Percentiles rank a stretch among this genome's conserved stretches.
Evolutionary conservation across 2,329 filamentous ascomycete genomes (phyloP).

Genomic region (Sporothrix variecibatus): DNA sequence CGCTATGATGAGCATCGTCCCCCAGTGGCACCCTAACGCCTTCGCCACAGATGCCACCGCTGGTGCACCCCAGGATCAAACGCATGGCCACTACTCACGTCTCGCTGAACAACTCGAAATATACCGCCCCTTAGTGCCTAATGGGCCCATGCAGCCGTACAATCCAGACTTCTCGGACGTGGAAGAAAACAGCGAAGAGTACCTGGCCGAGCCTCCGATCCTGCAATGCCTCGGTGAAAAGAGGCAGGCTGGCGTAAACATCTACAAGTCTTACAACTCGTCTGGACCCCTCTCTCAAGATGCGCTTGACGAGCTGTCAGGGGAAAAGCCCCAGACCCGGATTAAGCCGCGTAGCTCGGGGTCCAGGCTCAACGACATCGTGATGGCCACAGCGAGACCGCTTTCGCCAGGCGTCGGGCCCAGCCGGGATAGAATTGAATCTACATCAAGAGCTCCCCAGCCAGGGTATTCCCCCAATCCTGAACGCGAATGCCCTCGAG

Average conservation of each 20-base stretch:
- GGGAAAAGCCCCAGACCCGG: neutral
- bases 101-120: neutral
- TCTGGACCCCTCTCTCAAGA: neutral
- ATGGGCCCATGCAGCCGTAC: neutral
- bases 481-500: neutral
- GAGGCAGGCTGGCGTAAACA: neutral
- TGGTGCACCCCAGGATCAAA: neutral
- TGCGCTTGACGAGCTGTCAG: neutral
- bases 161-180: neutral
- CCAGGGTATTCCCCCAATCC: neutral
- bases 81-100: neutral
- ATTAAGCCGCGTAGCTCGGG: neutral
- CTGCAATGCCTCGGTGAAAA: neutral
- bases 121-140: neutral
- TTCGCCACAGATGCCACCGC: neutral
- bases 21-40: neutral
- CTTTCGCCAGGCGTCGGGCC: no score
- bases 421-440: neutral
- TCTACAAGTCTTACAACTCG: neutral
- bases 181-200: neutral
- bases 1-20: neutral
- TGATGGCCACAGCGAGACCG: neutral
- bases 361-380: neutral
- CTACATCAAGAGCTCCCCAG: neutral
- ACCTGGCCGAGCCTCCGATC: neutral